phyloP scores from a whole-genome alignment of 2,329 filamentous ascomycete species.

The Beauveria rudraprayagi region DNA sequence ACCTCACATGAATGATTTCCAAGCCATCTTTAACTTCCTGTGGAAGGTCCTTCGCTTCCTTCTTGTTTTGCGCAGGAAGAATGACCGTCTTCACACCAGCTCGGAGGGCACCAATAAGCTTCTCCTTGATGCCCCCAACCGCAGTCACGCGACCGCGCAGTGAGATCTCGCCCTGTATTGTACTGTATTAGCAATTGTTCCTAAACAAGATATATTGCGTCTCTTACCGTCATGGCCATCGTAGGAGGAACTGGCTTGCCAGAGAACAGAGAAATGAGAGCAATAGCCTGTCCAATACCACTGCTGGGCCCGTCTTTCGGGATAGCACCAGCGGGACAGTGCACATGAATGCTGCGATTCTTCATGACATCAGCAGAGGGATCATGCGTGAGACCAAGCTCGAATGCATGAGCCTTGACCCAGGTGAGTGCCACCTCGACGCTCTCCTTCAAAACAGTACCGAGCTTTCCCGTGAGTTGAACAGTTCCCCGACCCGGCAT shows the following conservation, averaged over 20 bases:
- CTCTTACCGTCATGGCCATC: slow-evolving; percentile 82
- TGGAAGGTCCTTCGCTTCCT: slow-evolving; percentile 86
- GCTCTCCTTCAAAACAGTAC: slow-evolving; percentile 92
- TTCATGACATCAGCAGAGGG: slow-evolving; percentile 92
- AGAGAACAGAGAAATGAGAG: slow-evolving; percentile 82
- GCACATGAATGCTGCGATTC: slow-evolving; percentile 85
- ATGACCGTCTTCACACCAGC: slow-evolving; percentile 93
- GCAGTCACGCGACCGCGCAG: slow-evolving; percentile 85
- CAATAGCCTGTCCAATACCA: slow-evolving; percentile 88
- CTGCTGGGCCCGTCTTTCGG: slow-evolving; percentile 87
- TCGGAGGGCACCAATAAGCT: slow-evolving; percentile 85
- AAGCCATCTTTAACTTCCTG: slow-evolving; percentile 81
- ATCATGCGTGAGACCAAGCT: slow-evolving; percentile 74
- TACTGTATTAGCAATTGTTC: slow-evolving; percentile 17
- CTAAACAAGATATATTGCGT: slow-evolving; percentile 8
- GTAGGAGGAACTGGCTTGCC: slow-evolving; percentile 80
- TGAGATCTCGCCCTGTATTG: slow-evolving; percentile 56
- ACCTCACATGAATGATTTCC: slow-evolving; percentile 84
- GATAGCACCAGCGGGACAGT: slow-evolving; percentile 89
- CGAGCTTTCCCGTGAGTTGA: slow-evolving; percentile 91
- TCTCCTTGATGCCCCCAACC: slow-evolving; percentile 97
- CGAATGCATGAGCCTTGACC: slow-evolving; percentile 94
- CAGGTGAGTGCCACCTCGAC: slow-evolving; percentile 94
- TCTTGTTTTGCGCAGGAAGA: slow-evolving; percentile 78
- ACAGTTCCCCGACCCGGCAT: slow-evolving; percentile 92